These are phyloP conservation scores for Phylloporus sp. DNA, from an alignment of 768 basidiomycete species.

Conservation along the genomic window DNA sequence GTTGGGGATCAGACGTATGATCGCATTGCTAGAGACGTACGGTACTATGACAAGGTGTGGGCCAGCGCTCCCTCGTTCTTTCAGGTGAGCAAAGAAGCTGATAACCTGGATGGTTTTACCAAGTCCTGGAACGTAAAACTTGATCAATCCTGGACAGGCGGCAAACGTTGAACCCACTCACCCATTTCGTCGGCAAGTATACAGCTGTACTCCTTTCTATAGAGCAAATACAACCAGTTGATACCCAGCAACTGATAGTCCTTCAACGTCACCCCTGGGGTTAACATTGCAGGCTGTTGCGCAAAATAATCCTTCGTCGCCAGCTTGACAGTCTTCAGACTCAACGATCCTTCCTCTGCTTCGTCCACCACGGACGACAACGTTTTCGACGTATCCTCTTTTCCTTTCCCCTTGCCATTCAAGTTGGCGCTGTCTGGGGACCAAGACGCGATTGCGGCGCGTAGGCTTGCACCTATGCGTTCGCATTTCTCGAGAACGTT, in stretches of 20 bases:
- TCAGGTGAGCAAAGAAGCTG: conserved; percentile 87
- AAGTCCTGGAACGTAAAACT: conserved; percentile 52
- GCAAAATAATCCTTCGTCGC: conserved; percentile 61
- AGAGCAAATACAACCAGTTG: conserved; percentile 92
- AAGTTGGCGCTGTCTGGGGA: conserved; percentile 31
- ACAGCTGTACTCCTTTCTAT: conserved; percentile 76
- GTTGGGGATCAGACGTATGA: conserved; percentile 5
- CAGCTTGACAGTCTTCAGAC: conserved; percentile 44
- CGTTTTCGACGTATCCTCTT: conserved; percentile 26
- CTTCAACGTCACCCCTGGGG: conserved; percentile 72
- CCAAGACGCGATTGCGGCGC: conserved; percentile 78
- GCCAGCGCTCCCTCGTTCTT: conserved; percentile 70
- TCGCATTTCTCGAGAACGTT: conserved; percentile 86
- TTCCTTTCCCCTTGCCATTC: conserved; percentile 39
- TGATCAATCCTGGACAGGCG: neutral
- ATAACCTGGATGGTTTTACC: conserved; percentile 99
- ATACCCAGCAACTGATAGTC: conserved; percentile 97
- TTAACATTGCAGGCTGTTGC: conserved; percentile 65
- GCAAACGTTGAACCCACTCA: conserved; percentile 33
- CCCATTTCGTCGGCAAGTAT: conserved; percentile 99
- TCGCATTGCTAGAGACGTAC: conserved; percentile 43
- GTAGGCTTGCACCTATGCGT: conserved; percentile 70
- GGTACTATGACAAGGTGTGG: conserved; percentile 95
- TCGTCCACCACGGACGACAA: conserved; percentile 29
- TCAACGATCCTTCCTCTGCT: conserved; percentile 59